Conservation (phyloP, 805 yeast genomes). For the Hanseniaspora pseudoguilliermondii region DNA sequence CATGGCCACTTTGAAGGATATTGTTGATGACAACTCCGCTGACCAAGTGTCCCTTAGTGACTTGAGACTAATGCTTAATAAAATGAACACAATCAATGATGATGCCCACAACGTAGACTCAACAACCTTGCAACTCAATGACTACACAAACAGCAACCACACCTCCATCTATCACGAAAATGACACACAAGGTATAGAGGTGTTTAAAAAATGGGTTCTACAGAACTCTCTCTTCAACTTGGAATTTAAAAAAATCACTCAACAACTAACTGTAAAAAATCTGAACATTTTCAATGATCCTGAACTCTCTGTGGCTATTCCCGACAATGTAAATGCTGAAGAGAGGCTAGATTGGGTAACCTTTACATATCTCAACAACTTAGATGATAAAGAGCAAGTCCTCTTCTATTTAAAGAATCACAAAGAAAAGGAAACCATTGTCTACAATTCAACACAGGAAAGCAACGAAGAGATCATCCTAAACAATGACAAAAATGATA, state of each 20-base stretch:
- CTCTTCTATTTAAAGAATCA: not conserved
- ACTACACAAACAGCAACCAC: constrained; percentile 2
- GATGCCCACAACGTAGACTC: not conserved
- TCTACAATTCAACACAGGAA: not conserved
- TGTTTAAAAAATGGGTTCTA: constrained; percentile 2
- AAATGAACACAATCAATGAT: not conserved
- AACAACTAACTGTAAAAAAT: not conserved
- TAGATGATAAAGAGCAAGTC: not conserved
- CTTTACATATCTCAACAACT: constrained; percentile 1
- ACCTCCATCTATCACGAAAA: not conserved
- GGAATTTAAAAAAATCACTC: not conserved
- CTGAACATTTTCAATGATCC: not conserved
- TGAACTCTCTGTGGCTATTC: not conserved
- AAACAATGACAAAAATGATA: constrained; percentile 2
- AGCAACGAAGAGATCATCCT: not conserved
- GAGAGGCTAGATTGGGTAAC: constrained; percentile 5
- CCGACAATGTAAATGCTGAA: not conserved
- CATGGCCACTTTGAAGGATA: not conserved
- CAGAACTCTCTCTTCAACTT: constrained; percentile 2
- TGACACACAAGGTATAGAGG: constrained; percentile 8
- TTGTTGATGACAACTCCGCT: not conserved
- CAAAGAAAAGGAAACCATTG: not conserved
- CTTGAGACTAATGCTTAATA: not conserved
- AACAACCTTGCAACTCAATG: constrained; percentile 1
- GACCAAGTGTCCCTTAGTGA: not conserved